These are phyloP conservation scores for Parastagonospora nodorum DNA, from an alignment of 2,329 filamentous ascomycete genomes.

Conservation along the genomic window DNA sequence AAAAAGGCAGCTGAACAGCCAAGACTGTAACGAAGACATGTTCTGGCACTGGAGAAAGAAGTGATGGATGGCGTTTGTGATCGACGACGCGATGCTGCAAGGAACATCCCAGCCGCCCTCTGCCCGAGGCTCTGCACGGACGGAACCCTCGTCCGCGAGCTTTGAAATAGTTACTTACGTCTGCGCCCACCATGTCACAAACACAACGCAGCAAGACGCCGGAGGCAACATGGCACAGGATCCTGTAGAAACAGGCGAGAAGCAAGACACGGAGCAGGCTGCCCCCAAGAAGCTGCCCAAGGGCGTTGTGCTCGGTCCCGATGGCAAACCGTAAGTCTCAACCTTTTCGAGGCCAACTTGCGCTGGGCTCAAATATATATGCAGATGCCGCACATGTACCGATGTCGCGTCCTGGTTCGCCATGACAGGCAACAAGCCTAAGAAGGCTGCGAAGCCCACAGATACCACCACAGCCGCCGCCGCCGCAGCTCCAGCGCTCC, in stretches of 20 bases:
- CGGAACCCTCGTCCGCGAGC: slow-evolving; percentile 12
- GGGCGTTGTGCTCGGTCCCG: slow-evolving; percentile 75
- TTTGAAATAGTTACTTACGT: slow-evolving; percentile 24
- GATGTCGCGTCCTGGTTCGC: slow-evolving; percentile 64
- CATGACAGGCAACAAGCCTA: slow-evolving; percentile 51
- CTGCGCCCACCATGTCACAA: background rate
- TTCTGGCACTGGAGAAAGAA: no score
- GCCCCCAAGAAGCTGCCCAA: slow-evolving; percentile 65
- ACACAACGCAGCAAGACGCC: background rate
- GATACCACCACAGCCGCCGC: slow-evolving; percentile 37
- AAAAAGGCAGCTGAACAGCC: no score
- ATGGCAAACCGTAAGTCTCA: slow-evolving; percentile 78
- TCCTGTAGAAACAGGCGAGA: slow-evolving; percentile 26
- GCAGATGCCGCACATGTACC: slow-evolving; percentile 73
- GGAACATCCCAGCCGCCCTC: slow-evolving; percentile 13
- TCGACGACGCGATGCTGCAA: background rate
- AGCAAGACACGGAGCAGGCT: slow-evolving; percentile 32
- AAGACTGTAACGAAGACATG: no score
- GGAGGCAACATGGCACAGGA: slow-evolving; percentile 27
- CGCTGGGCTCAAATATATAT: slow-evolving; percentile 19
- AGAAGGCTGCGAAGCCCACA: slow-evolving; percentile 42
- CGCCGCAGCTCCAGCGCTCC: slow-evolving; percentile 42
- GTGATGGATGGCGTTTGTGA: no score
- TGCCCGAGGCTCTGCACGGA: slow-evolving; percentile 17
- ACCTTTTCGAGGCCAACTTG: background rate